Conservation (phyloP, 768 basidiomycete genomes). For the Mycena vulgaris region DNA sequence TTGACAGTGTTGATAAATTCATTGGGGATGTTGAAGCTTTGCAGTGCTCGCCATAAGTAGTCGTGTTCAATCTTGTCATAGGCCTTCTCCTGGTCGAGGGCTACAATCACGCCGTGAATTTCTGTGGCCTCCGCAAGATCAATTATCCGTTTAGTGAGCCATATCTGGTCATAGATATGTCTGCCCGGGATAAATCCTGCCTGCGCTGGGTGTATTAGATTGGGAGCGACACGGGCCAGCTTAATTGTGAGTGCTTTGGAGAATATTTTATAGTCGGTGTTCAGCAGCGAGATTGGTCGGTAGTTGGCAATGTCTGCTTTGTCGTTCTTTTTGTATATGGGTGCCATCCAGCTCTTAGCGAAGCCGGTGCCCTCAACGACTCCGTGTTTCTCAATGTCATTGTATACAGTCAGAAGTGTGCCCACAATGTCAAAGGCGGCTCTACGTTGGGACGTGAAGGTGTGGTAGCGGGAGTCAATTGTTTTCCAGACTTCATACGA, state of each 20-base stretch:
- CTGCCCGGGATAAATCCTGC: slow-evolving; percentile 41
- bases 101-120: slow-evolving; percentile 16
- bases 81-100: slow-evolving; percentile 12
- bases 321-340: slow-evolving; percentile 1
- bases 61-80: slow-evolving; percentile 41
- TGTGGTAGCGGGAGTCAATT: neutral
- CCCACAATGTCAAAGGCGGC: neutral
- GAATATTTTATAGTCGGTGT: slow-evolving; percentile 1
- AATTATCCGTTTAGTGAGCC: slow-evolving; percentile 34
- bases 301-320: neutral
- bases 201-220: slow-evolving; percentile 7
- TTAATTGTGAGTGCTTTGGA: slow-evolving; percentile 15
- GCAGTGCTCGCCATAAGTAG: slow-evolving; percentile 11
- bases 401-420: neutral
- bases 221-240: neutral
- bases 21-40: neutral
- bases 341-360: slow-evolving; percentile 6
- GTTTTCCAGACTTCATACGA: neutral
- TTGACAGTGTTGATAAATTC: neutral
- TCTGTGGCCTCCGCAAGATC: slow-evolving; percentile 15
- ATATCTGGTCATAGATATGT: slow-evolving; percentile 41
- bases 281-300: neutral
- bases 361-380: neutral
- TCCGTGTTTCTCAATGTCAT: neutral
- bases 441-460: neutral